Evolutionary conservation across 2,329 filamentous ascomycete genomes (phyloP).

Genomic region (Rutstroemia sp.): DNA sequence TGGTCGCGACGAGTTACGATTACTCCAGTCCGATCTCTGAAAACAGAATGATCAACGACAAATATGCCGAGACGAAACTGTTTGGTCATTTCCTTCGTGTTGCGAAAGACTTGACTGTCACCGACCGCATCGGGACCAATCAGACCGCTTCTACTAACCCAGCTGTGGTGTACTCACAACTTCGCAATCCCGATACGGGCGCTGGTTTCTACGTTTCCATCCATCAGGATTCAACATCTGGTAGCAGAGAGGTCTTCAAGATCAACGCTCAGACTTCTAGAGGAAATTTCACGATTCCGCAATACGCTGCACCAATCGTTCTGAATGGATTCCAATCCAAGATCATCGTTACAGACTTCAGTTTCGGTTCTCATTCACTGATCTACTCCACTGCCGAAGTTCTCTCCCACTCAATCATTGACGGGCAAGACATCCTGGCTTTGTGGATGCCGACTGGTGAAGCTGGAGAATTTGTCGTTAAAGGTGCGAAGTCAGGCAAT

Average conservation of each 20-base stretch:
- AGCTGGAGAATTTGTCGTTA: slow-evolving; percentile 45
- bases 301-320: slow-evolving; percentile 38
- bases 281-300: slow-evolving; percentile 47
- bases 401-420: slow-evolving; percentile 42
- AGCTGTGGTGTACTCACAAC: slow-evolving; percentile 44
- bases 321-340: slow-evolving; percentile 56
- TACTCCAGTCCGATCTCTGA: slow-evolving; percentile 50
- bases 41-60: slow-evolving; percentile 43
- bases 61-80: slow-evolving; percentile 57
- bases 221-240: slow-evolving; percentile 45
- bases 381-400: slow-evolving; percentile 51
- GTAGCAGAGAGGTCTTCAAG: slow-evolving; percentile 44
- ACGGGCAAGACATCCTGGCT: slow-evolving; percentile 39
- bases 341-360: slow-evolving; percentile 53
- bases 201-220: slow-evolving; percentile 52
- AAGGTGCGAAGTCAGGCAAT: slow-evolving; percentile 45
- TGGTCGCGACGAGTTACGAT: slow-evolving; percentile 54
- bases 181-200: slow-evolving; percentile 49
- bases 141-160: slow-evolving; percentile 42
- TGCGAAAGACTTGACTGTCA: slow-evolving; percentile 48
- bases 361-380: slow-evolving; percentile 42
- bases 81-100: slow-evolving; percentile 51
- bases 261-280: slow-evolving; percentile 48
- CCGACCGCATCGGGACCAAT: slow-evolving; percentile 42
- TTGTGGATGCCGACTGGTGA: slow-evolving; percentile 49